These are phyloP conservation scores for Cryphonectria nitschkei DNA, from an alignment of 2,329 filamentous ascomycete genomes.

Conservation along the genomic window DNA sequence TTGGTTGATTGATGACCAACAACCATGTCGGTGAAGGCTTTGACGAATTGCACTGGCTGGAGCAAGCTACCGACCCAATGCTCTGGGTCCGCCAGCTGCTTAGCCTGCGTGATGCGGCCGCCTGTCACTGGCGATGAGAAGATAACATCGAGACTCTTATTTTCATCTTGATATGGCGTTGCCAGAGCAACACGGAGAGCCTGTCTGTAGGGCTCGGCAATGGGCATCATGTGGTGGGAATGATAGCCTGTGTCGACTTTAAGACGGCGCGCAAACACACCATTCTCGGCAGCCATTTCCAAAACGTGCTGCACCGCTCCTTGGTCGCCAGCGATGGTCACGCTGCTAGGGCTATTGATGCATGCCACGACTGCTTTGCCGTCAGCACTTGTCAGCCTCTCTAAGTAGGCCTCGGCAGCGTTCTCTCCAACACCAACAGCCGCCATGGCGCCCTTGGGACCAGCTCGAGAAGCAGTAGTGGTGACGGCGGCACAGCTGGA, in stretches of 20 bases:
- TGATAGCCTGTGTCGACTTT: conserved; percentile 57
- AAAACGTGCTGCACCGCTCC: background rate
- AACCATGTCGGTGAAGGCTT: too few relatives aligned
- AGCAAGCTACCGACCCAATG: background rate
- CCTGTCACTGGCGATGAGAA: conserved; percentile 16
- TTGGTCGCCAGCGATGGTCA: background rate
- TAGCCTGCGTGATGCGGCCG: background rate
- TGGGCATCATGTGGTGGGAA: conserved; percentile 55
- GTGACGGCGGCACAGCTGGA: too few relatives aligned
- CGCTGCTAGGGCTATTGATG: background rate
- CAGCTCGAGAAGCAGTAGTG: too few relatives aligned
- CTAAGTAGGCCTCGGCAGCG: background rate
- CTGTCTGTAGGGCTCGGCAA: conserved; percentile 31
- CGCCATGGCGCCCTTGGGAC: background rate
- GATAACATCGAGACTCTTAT: too few relatives aligned
- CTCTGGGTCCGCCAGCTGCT: background rate
- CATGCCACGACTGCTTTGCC: background rate
- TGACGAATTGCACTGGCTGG: too few relatives aligned
- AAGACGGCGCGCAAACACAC: conserved; percentile 50
- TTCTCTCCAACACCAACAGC: background rate
- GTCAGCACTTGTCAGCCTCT: background rate
- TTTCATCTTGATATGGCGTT: too few relatives aligned
- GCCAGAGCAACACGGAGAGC: too few relatives aligned
- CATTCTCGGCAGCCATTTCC: background rate
- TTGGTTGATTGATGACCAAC: too few relatives aligned